These are phyloP conservation scores for Geotrichum armillariae DNA, from an alignment of 1,139 yeast genomes.

Conservation along the genomic window DNA sequence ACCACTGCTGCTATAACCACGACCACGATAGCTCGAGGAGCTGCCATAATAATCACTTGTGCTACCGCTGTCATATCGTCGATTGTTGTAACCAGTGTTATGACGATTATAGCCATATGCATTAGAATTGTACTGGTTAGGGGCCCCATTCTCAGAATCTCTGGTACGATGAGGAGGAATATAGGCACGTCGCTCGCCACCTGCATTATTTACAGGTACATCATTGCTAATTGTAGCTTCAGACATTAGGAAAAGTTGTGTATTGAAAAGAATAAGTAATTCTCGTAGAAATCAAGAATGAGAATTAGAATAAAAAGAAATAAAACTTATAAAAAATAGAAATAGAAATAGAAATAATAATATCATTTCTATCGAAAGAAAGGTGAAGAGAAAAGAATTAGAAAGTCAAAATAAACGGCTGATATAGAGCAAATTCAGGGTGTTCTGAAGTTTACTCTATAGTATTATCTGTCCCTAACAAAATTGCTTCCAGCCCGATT, in stretches of 20 bases:
- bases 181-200: slow-evolving; percentile 18
- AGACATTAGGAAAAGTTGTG: slow-evolving; percentile 16
- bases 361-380: too few species aligned
- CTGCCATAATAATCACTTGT: slow-evolving; percentile 3
- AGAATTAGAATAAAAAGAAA: not conserved
- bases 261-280: slow-evolving; percentile 2
- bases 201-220: slow-evolving; percentile 10
- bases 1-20: slow-evolving; percentile 34
- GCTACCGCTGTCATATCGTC: not conserved
- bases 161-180: slow-evolving; percentile 21
- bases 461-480: not conserved
- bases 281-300: too few species aligned
- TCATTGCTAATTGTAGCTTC: slow-evolving; percentile 15
- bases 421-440: too few species aligned
- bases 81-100: slow-evolving; percentile 1
- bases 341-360: too few species aligned
- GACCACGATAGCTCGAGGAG: slow-evolving; percentile 36
- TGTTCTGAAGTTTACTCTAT: not conserved
- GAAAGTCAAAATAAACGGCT: too few species aligned
- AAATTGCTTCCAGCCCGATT: too few species aligned
- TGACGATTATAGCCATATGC: slow-evolving; percentile 2
- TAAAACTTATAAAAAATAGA: too few species aligned
- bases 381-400: too few species aligned
- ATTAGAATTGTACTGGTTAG: slow-evolving; percentile 6
- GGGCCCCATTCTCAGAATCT: slow-evolving; percentile 12